Conservation (phyloP, 768 basidiomycete species). For the Bullera alba region DNA sequence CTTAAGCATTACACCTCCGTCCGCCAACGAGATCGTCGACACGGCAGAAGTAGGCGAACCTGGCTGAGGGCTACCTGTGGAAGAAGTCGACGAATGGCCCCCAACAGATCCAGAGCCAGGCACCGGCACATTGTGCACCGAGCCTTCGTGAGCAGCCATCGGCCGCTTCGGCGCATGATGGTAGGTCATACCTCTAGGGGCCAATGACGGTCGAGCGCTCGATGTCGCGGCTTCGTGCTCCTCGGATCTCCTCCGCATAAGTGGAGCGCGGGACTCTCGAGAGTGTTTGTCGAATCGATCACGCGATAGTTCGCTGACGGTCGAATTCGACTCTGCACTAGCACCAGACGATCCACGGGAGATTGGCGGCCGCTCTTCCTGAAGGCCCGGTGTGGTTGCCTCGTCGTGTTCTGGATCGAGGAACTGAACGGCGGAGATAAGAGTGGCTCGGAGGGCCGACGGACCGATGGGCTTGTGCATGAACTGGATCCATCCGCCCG, state of each 20-base stretch:
- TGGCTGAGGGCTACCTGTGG: conserved; percentile 16
- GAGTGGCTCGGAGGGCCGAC: conserved; percentile 58
- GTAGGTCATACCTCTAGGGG: conserved; percentile 51
- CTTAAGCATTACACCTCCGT: conserved; percentile 62
- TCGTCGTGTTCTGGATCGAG: conserved; percentile 5
- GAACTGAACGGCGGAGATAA: conserved; percentile 43
- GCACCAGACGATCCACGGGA: conserved; percentile 32
- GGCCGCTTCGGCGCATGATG: conserved; percentile 18
- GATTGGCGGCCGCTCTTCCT: conserved; percentile 20
- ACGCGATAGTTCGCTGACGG: conserved; percentile 28
- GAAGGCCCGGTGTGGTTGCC: conserved; percentile 1
- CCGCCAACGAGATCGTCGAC: conserved; percentile 44
- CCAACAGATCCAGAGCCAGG: no score
- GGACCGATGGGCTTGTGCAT: conserved; percentile 87
- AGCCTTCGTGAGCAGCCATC: background rate
- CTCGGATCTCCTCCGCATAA: conserved; percentile 40
- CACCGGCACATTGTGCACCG: background rate
- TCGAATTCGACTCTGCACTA: conserved; percentile 28
- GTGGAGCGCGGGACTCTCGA: conserved; percentile 15
- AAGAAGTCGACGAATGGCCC: no score
- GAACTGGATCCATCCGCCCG: conserved; percentile 81
- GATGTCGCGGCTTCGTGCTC: conserved; percentile 28
- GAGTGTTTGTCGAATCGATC: conserved; percentile 9
- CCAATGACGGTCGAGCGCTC: conserved; percentile 52
- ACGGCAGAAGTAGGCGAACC: conserved; percentile 42